Percentiles rank a stretch among this genome's conserved stretches.
These are phyloP conservation scores for Aspergillus leporis DNA, from an alignment of 495 filamentous ascomycete species.

Conservation along the genomic window DNA sequence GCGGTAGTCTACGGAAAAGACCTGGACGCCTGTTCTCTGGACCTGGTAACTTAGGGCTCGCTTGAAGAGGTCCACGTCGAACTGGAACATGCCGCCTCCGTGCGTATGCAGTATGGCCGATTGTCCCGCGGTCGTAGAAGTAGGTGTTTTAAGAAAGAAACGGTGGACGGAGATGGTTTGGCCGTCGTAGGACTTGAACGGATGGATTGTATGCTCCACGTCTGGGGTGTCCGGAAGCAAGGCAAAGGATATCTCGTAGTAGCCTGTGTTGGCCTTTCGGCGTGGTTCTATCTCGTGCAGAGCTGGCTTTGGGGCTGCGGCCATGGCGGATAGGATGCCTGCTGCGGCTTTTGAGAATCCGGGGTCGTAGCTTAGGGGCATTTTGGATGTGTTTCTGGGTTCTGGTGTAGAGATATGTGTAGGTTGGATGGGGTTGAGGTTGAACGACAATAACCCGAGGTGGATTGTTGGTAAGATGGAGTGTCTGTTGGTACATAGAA, in stretches of 20 bases:
- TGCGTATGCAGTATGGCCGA: slow-evolving; percentile 24
- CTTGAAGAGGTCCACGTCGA: slow-evolving; percentile 8
- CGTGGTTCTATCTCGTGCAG: slow-evolving; percentile 13
- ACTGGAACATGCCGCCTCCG: slow-evolving; percentile 25
- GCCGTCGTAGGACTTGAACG: slow-evolving; percentile 19
- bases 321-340: slow-evolving; percentile 6
- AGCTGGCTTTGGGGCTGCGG: not conserved
- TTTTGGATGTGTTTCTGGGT: slow-evolving; percentile 7
- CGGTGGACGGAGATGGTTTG: slow-evolving; percentile 16
- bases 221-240: slow-evolving; percentile 15
- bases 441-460: not conserved
- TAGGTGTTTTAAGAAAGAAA: slow-evolving; percentile 8
- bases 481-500: not conserved
- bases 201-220: slow-evolving; percentile 15
- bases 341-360: slow-evolving; percentile 13
- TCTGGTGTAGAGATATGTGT: not conserved
- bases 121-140: slow-evolving; percentile 9
- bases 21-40: slow-evolving; percentile 14
- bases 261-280: slow-evolving; percentile 7
- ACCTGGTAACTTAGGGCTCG: slow-evolving; percentile 13
- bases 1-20: slow-evolving; percentile 38
- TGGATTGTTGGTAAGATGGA: not conserved
- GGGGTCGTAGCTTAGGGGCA: slow-evolving; percentile 20
- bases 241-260: slow-evolving; percentile 8
- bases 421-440: not conserved